Conservation (phyloP, 2,329 filamentous ascomycete genomes). For the Ophiosphaerella korrae region DNA sequence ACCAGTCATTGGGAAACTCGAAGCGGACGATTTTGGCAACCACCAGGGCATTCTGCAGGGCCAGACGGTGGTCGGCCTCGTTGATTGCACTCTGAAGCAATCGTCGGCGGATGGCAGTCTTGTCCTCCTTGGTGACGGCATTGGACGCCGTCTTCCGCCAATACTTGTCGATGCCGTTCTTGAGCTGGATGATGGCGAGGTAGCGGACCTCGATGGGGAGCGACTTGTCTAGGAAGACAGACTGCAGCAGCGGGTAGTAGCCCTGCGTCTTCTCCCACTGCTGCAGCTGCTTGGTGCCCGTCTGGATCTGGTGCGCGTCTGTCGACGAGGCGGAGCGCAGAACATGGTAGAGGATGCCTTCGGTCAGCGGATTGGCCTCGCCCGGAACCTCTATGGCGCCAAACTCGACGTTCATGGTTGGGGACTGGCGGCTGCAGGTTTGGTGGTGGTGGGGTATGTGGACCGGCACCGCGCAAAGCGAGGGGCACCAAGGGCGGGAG, state of each 20-base stretch:
- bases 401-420: constrained; percentile 39
- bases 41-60: constrained; percentile 85
- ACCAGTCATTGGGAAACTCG: constrained; percentile 89
- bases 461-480: neutral
- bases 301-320: constrained; percentile 56
- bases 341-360: constrained; percentile 54
- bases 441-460: constrained; percentile 20
- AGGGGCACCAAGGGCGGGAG: no score
- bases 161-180: constrained; percentile 94
- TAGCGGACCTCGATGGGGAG: constrained; percentile 81
- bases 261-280: constrained; percentile 55
- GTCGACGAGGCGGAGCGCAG: constrained; percentile 55
- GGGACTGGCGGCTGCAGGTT: neutral
- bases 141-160: constrained; percentile 83
- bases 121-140: constrained; percentile 71
- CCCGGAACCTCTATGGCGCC: constrained; percentile 75
- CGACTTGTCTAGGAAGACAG: constrained; percentile 79
- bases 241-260: constrained; percentile 62
- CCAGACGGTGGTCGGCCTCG: constrained; percentile 76
- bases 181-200: constrained; percentile 89
- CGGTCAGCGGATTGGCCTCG: constrained; percentile 68
- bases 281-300: constrained; percentile 58
- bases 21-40: constrained; percentile 86
- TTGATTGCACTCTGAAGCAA: constrained; percentile 77
- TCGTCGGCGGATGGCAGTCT: constrained; percentile 73